Conservation (phyloP, 164 flowering plant genomes). For the Annona squamosa region DNA sequence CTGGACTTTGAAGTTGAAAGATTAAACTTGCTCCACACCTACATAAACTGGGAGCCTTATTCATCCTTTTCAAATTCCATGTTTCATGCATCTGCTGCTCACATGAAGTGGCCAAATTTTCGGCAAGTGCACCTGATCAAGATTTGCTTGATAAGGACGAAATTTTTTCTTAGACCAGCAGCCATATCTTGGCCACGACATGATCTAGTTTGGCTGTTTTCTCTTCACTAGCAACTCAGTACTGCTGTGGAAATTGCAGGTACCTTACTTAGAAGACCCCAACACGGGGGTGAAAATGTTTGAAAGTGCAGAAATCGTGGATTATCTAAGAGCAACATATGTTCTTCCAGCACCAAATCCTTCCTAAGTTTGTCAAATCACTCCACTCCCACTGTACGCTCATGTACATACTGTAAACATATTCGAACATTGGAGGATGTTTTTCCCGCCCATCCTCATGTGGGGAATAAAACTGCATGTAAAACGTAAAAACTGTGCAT, state of each 20-base stretch:
- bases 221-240: no score
- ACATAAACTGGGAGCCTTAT: background rate
- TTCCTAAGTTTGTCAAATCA: background rate
- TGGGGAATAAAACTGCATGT: no score
- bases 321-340: constrained; percentile 78
- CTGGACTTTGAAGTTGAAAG: background rate
- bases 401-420: background rate
- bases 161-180: no score
- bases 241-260: constrained; percentile 31
- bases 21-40: background rate
- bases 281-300: constrained; percentile 91
- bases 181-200: no score
- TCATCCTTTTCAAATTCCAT: background rate
- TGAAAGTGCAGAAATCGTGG: constrained; percentile 92
- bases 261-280: constrained; percentile 84
- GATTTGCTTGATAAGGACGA: background rate
- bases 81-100: background rate
- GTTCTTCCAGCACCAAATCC: constrained; percentile 23
- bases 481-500: no score
- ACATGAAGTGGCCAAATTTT: background rate
- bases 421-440: background rate
- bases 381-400: background rate
- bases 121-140: background rate
- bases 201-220: no score
- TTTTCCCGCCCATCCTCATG: background rate